Evolutionary conservation across 805 yeast genomes (phyloP).

Genomic region (Metschnikowia chrysomelidarum): DNA sequence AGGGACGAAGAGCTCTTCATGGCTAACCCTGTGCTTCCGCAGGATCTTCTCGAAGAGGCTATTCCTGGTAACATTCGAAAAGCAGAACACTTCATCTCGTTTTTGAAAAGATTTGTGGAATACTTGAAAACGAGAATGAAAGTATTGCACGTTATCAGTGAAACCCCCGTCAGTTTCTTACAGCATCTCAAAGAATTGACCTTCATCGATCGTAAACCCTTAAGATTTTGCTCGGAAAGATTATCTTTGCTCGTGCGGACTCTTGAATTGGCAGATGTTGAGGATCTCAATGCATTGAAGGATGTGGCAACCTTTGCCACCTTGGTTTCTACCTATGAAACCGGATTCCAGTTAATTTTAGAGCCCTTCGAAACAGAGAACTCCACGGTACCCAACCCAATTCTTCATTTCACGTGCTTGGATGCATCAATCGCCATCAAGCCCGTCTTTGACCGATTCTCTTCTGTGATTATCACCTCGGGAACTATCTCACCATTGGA

Average conservation of each 20-base stretch:
- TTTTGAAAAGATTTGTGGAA: slow-evolving; percentile 88
- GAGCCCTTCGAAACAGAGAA: slow-evolving; percentile 97
- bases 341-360: slow-evolving; percentile 84
- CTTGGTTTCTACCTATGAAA: slow-evolving; percentile 88
- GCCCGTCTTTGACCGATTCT: slow-evolving; percentile 91
- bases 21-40: slow-evolving; percentile 84
- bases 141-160: slow-evolving; percentile 95
- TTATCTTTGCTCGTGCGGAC: slow-evolving; percentile 86
- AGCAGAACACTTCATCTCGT: slow-evolving; percentile 96
- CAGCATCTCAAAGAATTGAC: slow-evolving; percentile 93
- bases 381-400: slow-evolving; percentile 94
- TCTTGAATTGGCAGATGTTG: slow-evolving; percentile 80
- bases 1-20: slow-evolving; percentile 65
- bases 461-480: slow-evolving; percentile 90
- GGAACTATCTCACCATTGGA: slow-evolving; percentile 98
- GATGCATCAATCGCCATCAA: slow-evolving; percentile 98
- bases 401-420: slow-evolving; percentile 85
- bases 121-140: slow-evolving; percentile 96
- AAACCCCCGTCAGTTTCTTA: slow-evolving; percentile 89
- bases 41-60: slow-evolving; percentile 85
- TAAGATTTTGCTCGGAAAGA: slow-evolving; percentile 89
- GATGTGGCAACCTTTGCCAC: slow-evolving; percentile 98
- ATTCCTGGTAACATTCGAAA: slow-evolving; percentile 96
- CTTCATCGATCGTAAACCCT: slow-evolving; percentile 87
- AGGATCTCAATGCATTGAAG: slow-evolving; percentile 88